These are phyloP conservation scores for Mortierella sp. DNA, from an alignment of 371 early-diverging fungal species.

Conservation along the genomic window DNA sequence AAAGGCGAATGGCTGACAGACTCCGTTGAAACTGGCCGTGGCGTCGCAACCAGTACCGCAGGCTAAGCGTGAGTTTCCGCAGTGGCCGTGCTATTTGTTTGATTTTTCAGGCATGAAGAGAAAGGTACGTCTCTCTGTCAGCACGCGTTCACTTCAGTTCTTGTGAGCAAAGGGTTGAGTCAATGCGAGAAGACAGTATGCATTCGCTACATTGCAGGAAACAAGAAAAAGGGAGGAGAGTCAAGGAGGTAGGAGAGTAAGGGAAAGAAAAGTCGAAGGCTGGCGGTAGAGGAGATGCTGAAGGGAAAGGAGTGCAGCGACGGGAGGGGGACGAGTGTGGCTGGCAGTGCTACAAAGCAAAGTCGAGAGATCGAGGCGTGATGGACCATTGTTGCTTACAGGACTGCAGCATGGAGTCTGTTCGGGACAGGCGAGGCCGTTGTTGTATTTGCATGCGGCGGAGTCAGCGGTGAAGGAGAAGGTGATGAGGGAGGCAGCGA, in stretches of 20 bases:
- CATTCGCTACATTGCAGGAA: background rate
- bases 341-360: background rate
- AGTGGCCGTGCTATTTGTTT: constrained; percentile 42
- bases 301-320: background rate
- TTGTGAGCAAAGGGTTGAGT: background rate
- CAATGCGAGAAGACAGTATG: background rate
- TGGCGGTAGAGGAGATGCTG: background rate
- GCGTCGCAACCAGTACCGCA: constrained; percentile 44
- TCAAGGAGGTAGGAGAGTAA: background rate
- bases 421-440: constrained; percentile 43
- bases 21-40: constrained; percentile 37
- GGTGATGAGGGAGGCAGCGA: constrained; percentile 33
- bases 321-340: background rate
- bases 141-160: background rate
- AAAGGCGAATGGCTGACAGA: constrained; percentile 24
- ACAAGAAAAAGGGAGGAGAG: background rate
- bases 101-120: background rate
- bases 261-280: background rate
- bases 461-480: constrained; percentile 30
- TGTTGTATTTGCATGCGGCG: constrained; percentile 43
- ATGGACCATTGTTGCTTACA: constrained; percentile 23
- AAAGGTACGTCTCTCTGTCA: background rate
- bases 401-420: constrained; percentile 50
- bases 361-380: background rate
- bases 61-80: constrained; percentile 47